Percentiles rank a stretch among this genome's conserved stretches.
These are phyloP conservation scores for Vitis cinerea DNA, from an alignment of 164 flowering plant species.

Conservation along the genomic window DNA sequence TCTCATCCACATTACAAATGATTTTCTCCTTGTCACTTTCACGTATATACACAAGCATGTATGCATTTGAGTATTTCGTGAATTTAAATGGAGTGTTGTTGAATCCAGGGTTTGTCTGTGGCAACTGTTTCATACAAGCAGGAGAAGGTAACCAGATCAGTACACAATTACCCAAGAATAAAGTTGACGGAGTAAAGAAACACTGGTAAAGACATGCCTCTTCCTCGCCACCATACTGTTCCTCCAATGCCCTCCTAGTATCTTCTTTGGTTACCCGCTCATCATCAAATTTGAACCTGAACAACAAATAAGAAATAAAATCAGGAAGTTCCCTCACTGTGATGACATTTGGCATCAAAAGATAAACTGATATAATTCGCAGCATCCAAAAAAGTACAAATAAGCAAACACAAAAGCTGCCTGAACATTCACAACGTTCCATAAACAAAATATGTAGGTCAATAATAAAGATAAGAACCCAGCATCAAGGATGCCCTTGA, in stretches of 20 bases:
- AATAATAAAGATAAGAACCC: no score
- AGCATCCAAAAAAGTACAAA: no score
- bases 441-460: no score
- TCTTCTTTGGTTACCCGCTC: slow-evolving; percentile 91
- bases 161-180: neutral
- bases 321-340: neutral
- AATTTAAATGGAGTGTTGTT: slow-evolving; percentile 83
- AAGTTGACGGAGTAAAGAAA: neutral
- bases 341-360: no score
- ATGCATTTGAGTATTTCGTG: slow-evolving; percentile 91
- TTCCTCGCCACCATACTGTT: slow-evolving; percentile 92
- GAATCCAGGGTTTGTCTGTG: slow-evolving; percentile 88
- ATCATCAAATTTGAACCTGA: slow-evolving; percentile 90
- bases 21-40: slow-evolving; percentile 91
- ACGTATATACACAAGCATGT: slow-evolving; percentile 93
- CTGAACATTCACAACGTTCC: no score
- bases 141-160: slow-evolving; percentile 9
- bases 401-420: no score
- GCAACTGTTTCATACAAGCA: slow-evolving; percentile 45
- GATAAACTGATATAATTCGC: no score
- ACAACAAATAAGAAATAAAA: neutral
- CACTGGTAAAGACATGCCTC: slow-evolving; percentile 44
- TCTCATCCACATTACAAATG: slow-evolving; percentile 82
- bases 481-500: no score
- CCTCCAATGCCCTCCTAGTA: slow-evolving; percentile 73